These are phyloP conservation scores for Coemansia umbellata DNA, from an alignment of 192 early-diverging fungal genomes.

Conservation along the genomic window DNA sequence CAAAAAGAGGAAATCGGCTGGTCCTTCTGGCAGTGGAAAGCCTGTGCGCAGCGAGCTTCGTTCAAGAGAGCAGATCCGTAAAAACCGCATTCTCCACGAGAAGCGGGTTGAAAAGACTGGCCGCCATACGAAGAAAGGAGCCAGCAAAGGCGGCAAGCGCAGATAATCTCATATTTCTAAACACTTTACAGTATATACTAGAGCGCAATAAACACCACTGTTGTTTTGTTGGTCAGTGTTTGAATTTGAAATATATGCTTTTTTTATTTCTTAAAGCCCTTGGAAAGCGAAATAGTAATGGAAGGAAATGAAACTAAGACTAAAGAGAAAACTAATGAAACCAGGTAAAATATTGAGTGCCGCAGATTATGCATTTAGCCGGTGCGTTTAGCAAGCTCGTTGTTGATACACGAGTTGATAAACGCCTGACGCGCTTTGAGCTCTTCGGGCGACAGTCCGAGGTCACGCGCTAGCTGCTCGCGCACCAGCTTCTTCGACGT, in stretches of 20 bases:
- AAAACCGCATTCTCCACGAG: slow-evolving; percentile 65
- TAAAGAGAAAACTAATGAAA: slow-evolving; percentile 1
- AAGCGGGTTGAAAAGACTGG: slow-evolving; percentile 65
- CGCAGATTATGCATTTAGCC: neutral
- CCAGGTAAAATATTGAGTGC: neutral
- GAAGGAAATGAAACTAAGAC: no score
- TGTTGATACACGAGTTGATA: slow-evolving; percentile 40
- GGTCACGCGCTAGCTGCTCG: slow-evolving; percentile 52
- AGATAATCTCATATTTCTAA: slow-evolving; percentile 12
- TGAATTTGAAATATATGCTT: no score
- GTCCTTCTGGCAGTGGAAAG: slow-evolving; percentile 18
- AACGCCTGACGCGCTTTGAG: slow-evolving; percentile 22
- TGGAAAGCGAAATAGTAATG: no score
- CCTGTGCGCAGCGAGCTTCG: slow-evolving; percentile 71
- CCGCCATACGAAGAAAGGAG: slow-evolving; percentile 11
- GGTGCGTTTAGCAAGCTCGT: slow-evolving; percentile 42
- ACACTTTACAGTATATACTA: no score
- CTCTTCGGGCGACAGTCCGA: slow-evolving; percentile 30
- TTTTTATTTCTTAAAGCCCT: no score
- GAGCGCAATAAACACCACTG: no score
- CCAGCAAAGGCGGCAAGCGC: slow-evolving; percentile 24
- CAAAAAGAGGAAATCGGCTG: slow-evolving; percentile 1
- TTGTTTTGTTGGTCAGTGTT: no score
- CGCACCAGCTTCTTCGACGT: slow-evolving; percentile 97
- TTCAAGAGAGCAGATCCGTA: slow-evolving; percentile 73